phyloP scores from a whole-genome alignment of 1,284 basidiomycete species.

The Malassezia obtusa region DNA sequence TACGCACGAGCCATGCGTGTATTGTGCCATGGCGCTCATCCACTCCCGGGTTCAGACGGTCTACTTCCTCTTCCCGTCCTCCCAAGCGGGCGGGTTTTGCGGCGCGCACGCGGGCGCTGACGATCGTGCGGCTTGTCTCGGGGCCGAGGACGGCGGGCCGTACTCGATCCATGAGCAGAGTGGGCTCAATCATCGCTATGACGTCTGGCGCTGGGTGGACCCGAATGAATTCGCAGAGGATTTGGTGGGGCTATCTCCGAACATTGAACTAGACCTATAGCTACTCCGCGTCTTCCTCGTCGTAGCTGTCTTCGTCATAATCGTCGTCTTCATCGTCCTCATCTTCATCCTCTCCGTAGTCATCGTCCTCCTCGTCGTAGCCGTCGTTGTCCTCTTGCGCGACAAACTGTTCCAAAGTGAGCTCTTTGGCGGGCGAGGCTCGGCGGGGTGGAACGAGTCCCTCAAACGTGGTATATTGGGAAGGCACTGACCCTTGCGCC shows the following conservation, averaged over 20 bases:
- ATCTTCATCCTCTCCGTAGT: constrained; percentile 5
- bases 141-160: constrained; percentile 31
- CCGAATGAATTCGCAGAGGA: neutral
- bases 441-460: constrained; percentile 10
- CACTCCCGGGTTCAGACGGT: constrained; percentile 37
- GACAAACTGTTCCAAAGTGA: constrained; percentile 13
- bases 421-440: neutral
- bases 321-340: constrained; percentile 9
- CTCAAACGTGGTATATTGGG: constrained; percentile 15
- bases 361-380: constrained; percentile 1
- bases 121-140: constrained; percentile 11
- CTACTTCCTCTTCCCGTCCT: constrained; percentile 32
- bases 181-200: constrained; percentile 49
- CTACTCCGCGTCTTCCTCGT: constrained; percentile 1
- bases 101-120: constrained; percentile 19
- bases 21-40: constrained; percentile 44
- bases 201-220: constrained; percentile 48
- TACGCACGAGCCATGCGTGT: constrained; percentile 44
- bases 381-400: constrained; percentile 1
- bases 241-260: neutral
- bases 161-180: constrained; percentile 50
- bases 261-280: constrained; percentile 1
- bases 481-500: neutral
- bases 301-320: constrained; percentile 2
- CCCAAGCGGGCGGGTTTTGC: constrained; percentile 36